Base-by-base conservation (phyloP, 2,329 filamentous ascomycete genomes). In the Bipolaris gigantea region DNA sequence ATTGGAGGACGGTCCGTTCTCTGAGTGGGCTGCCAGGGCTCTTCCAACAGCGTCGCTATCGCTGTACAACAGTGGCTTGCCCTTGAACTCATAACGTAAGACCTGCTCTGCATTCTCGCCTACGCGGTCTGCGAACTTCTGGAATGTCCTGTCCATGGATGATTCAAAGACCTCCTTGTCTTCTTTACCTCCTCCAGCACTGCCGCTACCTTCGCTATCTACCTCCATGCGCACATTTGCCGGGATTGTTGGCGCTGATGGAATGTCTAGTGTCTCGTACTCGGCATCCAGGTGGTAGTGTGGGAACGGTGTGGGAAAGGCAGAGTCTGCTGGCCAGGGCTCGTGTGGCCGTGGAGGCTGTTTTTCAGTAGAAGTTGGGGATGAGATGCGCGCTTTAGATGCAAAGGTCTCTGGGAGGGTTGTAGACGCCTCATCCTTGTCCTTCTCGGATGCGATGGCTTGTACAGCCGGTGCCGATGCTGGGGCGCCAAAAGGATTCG, bases 201-300 rank as follows among this genome's bases (percentile, higher is more conserved):
- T 66, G 8, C 61, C 60, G 40, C 60, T 59, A 33, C 64, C 64
- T 35, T 72, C 72, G 10, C 63, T 64, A 25, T 72, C 73, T 19
- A 77, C 67, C 40, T 75, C 74, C 49, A 76, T 75, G 49, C 77
- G 77, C 27, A 77, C 73, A 36, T 78, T 79, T 33, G 76, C 70
- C 4, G 77, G 81, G 39, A 82, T 81, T 27, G 76, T 75, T 0
- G 83, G 81, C 2, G 65, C 75, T 9, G 75, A 75, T 62, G 85
- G 69, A 16, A 75, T 72, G 57, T 90, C 90, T 23, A 97, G 83
- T 4, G 89, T 89, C 75, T 99, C 94, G 76, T 90, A 96, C 69
- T 96, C 93, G 47, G 93, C 93, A 64, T 97, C 94, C 46, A 88
- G 81, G 77, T 91, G 90, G 69, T 88, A 89, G 27, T 83, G 77